phyloP scores from a whole-genome alignment of 345 rosid species.

The Citrus sp. region DNA sequence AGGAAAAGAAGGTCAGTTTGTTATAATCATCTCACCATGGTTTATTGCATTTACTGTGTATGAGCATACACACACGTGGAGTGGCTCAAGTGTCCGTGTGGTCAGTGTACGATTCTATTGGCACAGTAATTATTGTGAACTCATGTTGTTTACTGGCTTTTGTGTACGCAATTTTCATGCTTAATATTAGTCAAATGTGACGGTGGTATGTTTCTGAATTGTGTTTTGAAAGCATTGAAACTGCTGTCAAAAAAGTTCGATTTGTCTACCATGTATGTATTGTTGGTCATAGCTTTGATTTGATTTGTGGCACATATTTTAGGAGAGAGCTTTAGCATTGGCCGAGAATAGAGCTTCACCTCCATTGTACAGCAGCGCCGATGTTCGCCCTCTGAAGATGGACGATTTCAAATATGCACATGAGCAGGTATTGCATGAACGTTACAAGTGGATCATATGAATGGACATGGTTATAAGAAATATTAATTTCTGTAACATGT shows the following conservation, averaged over 20 bases:
- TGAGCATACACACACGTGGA: background rate
- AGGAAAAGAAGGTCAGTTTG: conserved; percentile 84
- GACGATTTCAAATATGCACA: conserved; percentile 86
- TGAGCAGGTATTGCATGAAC: conserved; percentile 67
- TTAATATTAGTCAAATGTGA: background rate
- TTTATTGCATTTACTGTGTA: background rate
- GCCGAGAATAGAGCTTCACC: conserved; percentile 70
- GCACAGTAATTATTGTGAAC: background rate
- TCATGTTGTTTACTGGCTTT: background rate
- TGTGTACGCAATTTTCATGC: background rate
- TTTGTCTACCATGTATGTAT: background rate
- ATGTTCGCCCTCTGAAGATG: conserved; percentile 73
- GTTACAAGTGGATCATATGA: background rate
- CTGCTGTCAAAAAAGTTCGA: no score
- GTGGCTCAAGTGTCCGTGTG: background rate
- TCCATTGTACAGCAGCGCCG: conserved; percentile 60
- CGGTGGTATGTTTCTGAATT: background rate
- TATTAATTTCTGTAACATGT: background rate
- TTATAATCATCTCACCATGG: background rate
- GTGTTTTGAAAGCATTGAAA: background rate
- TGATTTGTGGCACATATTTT: conserved; percentile 18
- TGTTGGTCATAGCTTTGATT: background rate
- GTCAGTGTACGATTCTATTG: background rate
- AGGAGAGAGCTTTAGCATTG: conserved; percentile 69
- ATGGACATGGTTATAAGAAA: background rate